Conservation (phyloP, 1,284 basidiomycete species). For the Irpex rosettiformis region DNA sequence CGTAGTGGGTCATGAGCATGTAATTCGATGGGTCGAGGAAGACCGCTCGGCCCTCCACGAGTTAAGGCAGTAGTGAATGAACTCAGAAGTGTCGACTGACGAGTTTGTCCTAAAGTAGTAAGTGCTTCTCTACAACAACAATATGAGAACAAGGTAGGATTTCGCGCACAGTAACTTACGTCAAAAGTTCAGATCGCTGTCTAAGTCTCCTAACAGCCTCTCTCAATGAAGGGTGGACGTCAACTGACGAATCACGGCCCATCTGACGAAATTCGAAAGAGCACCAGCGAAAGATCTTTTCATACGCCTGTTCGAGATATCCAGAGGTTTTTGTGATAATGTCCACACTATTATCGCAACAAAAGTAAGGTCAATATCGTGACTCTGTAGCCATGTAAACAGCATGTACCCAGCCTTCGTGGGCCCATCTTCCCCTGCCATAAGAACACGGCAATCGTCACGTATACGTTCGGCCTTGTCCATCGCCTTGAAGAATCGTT, state of each 20-base stretch:
- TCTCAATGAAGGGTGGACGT: slow-evolving; percentile 69
- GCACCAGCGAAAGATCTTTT: slow-evolving; percentile 87
- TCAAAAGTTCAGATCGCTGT: slow-evolving; percentile 74
- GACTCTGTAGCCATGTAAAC: neutral
- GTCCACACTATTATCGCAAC: slow-evolving; percentile 59
- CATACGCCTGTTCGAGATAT: slow-evolving; percentile 85
- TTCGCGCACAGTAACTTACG: slow-evolving; percentile 40
- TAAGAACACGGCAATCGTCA: slow-evolving; percentile 80
- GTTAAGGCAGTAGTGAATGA: slow-evolving; percentile 88
- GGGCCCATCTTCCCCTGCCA: slow-evolving; percentile 82
- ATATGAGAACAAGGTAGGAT: neutral
- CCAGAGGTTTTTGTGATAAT: slow-evolving; percentile 83
- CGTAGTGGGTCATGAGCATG: slow-evolving; percentile 96
- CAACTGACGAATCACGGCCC: slow-evolving; percentile 74
- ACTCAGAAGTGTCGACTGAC: slow-evolving; percentile 76
- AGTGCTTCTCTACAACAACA: slow-evolving; percentile 66
- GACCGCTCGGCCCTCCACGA: slow-evolving; percentile 82
- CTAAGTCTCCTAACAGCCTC: slow-evolving; percentile 76
- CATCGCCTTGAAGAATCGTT: slow-evolving; percentile 80
- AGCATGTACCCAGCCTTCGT: slow-evolving; percentile 74
- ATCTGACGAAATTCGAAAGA: slow-evolving; percentile 84
- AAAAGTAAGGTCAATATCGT: slow-evolving; percentile 11
- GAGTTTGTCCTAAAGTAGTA: slow-evolving; percentile 73
- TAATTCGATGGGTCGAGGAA: slow-evolving; percentile 92
- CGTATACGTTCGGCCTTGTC: slow-evolving; percentile 84